Base-by-base conservation (phyloP, 805 yeast species). In the Saccharomycopsis fibuligera region DNA sequence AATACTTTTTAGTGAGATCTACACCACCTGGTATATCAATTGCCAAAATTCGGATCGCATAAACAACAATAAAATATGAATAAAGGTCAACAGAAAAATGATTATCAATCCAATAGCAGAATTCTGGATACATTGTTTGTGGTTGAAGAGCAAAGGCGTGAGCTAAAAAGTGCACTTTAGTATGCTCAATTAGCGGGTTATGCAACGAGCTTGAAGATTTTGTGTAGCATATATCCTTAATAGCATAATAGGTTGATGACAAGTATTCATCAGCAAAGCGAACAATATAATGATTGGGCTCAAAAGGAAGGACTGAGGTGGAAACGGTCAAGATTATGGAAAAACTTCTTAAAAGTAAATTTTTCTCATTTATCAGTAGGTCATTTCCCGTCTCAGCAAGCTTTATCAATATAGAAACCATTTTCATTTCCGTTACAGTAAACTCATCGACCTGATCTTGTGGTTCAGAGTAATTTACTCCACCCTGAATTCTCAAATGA, bases 61-160 rank as follows among this genome's bases (percentile, higher is more conserved):
- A 9, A 21, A 43, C 14, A 2, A 35, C 35, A 10, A 47, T 44
- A 22, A 38, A 50, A 25, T 42, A 46, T 10, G 44, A 36, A 24
- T 50, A 50, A 3, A 44, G 30, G n/a, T 43, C 35, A 1, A 40
- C 37, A 10, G 14, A 1, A 12, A 40, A 12, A 33, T 30, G 38
- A 9, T 50, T 29, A 14, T 43, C 47, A 16, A 49, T 16, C 8
- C 31, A 35, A 16, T 39, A 6, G 19, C 24, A 23, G 23, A 40
- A 23, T 2, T 37, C 2, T 8, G 43, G 39, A 6, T 35, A 33
- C n/a, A 49, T 31, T 19, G 4, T 22, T 39, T 39, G 17, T 5
- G 43, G 30, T 5, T 5, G 5, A 9, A 39, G 16, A 6, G 23
- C 9, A 14, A 39, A 39, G 8, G 16, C 19, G 16, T 9, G 23